Evolutionary conservation across 1,139 yeast species (phyloP), one percentile per base, ranked within the genome.

Genomic region (Debaryomyces singareniensis): DNA sequence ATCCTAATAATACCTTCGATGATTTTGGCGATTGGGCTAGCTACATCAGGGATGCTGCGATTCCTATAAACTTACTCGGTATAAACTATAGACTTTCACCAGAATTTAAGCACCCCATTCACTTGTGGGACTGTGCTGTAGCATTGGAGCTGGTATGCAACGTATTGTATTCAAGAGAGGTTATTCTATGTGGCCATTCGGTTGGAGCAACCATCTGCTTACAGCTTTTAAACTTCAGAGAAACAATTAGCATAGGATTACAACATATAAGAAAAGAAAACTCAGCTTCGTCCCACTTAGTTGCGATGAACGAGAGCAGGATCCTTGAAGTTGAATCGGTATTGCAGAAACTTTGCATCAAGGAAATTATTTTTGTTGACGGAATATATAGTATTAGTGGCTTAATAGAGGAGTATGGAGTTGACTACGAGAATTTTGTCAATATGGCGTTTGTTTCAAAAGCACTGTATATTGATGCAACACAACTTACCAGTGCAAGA

Each of bases 201-300:
- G 94, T 80, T 2, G 95, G 96, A 1, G 86, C 91, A 1, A 77
- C 84, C 3, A 49, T 86, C 28, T 63, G 73, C 2, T 57, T 81
- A 20, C 93, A 84, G 47, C 44, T 76, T 5, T 40, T 77, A 14
- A 58, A 61, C 33, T 49, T 40, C 32, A 33, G 34, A 13, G 36
- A 41, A 15, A 40, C 56, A 4, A 30, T 54, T 4, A 29, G 29
- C 7, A 16, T 10, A 3, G 60, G 56, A 1, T 20, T 16, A 5
- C 16, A 3, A 23, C 14, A 14, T 21, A 12, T n/a, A n/a, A 9
- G 26, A 15, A 6, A 25, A n/a, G 21, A 18, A 18, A 24, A 12
- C 5, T 24, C 10, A 12, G 10, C 13, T 12, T 12, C 11, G 12
- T 10, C 15, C 15, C 15, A 24, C 7, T 2, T 11, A 10, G 9